Evolutionary conservation across 2,329 filamentous ascomycete genomes (phyloP).

Genomic region (Aspergillus floridensis): DNA sequence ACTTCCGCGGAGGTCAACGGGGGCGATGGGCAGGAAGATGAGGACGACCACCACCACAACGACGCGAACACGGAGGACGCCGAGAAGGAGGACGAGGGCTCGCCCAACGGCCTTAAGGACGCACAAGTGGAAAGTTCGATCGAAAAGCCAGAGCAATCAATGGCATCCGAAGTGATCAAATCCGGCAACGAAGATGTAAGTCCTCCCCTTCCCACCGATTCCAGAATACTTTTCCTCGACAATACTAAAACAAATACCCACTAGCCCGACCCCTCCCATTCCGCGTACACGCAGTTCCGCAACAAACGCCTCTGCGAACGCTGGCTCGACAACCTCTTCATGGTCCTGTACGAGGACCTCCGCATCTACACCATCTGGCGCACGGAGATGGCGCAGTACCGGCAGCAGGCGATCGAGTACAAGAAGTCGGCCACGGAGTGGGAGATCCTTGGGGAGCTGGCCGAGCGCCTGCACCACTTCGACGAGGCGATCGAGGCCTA

Average conservation of each 20-base stretch:
- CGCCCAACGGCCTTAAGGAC: constrained; percentile 34
- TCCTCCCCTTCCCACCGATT: not conserved
- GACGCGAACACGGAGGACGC: constrained; percentile 23
- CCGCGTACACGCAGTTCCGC: constrained; percentile 83
- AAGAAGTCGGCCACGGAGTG: constrained; percentile 96
- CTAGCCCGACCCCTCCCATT: constrained; percentile 63
- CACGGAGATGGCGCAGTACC: constrained; percentile 94
- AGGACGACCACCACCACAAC: constrained; percentile 8
- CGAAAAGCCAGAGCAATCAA: constrained; percentile 76
- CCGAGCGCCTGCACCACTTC: constrained; percentile 85
- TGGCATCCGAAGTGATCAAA: constrained; percentile 74
- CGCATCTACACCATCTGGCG: constrained; percentile 99
- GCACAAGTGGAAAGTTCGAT: constrained; percentile 47
- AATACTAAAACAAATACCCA: not conserved
- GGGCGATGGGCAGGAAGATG: constrained; percentile 29
- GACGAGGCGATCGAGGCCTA: constrained; percentile 94
- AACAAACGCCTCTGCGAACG: constrained; percentile 96
- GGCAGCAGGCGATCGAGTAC: constrained; percentile 89
- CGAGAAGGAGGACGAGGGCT: constrained; percentile 27
- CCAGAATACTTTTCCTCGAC: too few relatives aligned
- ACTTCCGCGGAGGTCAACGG: constrained; percentile 39
- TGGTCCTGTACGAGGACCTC: constrained; percentile 97
- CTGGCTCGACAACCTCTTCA: constrained; percentile 98
- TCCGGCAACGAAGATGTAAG: constrained; percentile 69
- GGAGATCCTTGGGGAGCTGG: constrained; percentile 93